Percentiles rank a stretch among this genome's conserved stretches.
Evolutionary conservation across 2,329 filamentous ascomycete genomes (phyloP).

Genomic region (Verticillium albo-atrum): DNA sequence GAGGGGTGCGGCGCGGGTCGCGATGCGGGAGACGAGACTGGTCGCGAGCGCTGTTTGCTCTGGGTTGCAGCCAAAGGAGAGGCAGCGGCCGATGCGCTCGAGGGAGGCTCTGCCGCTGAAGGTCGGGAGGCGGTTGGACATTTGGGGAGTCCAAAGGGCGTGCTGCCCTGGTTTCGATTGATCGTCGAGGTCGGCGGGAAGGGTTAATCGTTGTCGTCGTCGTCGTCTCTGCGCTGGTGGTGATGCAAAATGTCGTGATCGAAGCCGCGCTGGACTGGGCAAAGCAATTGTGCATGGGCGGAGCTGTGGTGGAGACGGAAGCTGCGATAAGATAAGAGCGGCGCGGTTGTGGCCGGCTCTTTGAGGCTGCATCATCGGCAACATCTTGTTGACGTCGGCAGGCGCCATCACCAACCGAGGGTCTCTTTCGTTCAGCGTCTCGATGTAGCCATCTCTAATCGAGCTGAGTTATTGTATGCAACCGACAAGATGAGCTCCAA

Average conservation of each 20-base stretch:
- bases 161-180: neutral
- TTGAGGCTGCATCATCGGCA: neutral
- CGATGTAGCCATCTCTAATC: neutral
- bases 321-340: constrained; percentile 1
- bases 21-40: constrained; percentile 5
- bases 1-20: neutral
- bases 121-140: neutral
- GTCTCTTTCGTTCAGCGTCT: neutral
- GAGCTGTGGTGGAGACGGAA: neutral
- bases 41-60: constrained; percentile 8
- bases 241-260: neutral
- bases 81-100: constrained; percentile 11
- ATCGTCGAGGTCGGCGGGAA: neutral
- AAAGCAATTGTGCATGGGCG: neutral
- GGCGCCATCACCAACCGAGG: neutral
- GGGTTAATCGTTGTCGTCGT: neutral
- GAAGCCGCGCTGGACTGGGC: neutral
- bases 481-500: neutral
- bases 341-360: neutral
- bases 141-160: neutral
- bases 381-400: neutral
- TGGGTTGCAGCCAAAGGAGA: constrained; percentile 13
- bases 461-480: neutral
- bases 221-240: neutral
- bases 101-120: constrained; percentile 1